Conservation (phyloP, 2,329 filamentous ascomycete genomes). For the Lecanicillium sp. region DNA sequence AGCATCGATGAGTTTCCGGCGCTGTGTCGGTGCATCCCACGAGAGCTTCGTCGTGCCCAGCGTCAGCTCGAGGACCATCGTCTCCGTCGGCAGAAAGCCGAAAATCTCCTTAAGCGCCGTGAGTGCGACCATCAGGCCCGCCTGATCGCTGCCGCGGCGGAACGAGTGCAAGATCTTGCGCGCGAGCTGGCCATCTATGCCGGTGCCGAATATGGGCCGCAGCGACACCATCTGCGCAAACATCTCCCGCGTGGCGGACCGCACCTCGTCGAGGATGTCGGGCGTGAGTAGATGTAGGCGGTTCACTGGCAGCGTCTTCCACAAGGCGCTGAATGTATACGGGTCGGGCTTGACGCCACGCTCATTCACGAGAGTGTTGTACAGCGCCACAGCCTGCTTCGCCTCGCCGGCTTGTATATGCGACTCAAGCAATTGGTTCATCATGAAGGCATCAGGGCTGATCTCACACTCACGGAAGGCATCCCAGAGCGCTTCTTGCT, state of each 20-base stretch:
- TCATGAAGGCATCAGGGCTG: slow-evolving; percentile 63
- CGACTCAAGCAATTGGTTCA: slow-evolving; percentile 71
- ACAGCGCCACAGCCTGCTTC: slow-evolving; percentile 49
- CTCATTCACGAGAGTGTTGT: slow-evolving; percentile 45
- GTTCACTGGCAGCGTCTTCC: slow-evolving; percentile 52
- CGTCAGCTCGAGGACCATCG: slow-evolving; percentile 41
- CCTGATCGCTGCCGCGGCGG: slow-evolving; percentile 38
- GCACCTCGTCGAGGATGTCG: slow-evolving; percentile 25
- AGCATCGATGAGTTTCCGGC: slow-evolving; percentile 35
- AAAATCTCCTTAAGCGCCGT: slow-evolving; percentile 38
- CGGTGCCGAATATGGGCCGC: slow-evolving; percentile 36
- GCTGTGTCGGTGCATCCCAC: slow-evolving; percentile 35
- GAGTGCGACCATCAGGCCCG: slow-evolving; percentile 41
- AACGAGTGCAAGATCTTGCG: slow-evolving; percentile 47
- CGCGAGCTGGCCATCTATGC: slow-evolving; percentile 41
- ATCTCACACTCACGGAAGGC: slow-evolving; percentile 60
- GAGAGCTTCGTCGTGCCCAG: slow-evolving; percentile 39
- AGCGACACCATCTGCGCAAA: slow-evolving; percentile 47
- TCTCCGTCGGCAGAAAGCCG: slow-evolving; percentile 38
- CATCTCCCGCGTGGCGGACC: slow-evolving; percentile 32
- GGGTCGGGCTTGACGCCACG: slow-evolving; percentile 53
- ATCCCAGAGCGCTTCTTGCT: slow-evolving; percentile 55
- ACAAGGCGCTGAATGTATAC: slow-evolving; percentile 63
- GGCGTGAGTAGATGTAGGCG: slow-evolving; percentile 33
- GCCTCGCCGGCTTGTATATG: slow-evolving; percentile 55